Evolutionary conservation across 2,329 filamentous ascomycete species (phyloP), one percentile per base, ranked within the genome.

Genomic region (Cytospora piceicola): DNA sequence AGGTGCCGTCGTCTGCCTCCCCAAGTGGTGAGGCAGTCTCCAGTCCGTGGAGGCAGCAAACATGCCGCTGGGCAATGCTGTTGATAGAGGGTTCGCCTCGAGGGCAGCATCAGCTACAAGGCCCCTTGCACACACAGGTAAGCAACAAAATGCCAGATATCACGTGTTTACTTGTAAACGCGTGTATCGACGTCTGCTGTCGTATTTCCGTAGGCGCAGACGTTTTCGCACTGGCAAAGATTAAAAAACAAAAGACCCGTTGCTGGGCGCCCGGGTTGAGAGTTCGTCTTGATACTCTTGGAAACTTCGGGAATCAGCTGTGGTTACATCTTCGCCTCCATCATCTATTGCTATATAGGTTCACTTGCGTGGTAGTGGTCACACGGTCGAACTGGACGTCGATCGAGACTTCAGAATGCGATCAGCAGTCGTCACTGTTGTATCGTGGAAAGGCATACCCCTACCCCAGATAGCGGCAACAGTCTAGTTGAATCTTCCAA

Each of bases 281-380:
- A 72, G 71, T 68, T 68, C 73, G 71, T 74, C 71, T 73, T 73
- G 73, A 66, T 63, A 70, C 69, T 72, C 68, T 15, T 64, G 67
- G 73, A 74, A 65, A 69, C 58, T 69, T 65, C 66, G 72, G 73
- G 73, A 74, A 74, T 74, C 73, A 74, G 73, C 71, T 73, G 73
- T 70, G 73, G 73, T 72, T 68, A 74, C 72, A 74, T 68, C 17
- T 49, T 49, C 46, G 46, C 46, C 20, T 49, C 6, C 46, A 8
- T 49, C 46, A 12, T 20, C 15, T 49, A n/a, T 49, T 20, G n/a
- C 22, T n/a, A 20, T 17, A 24, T 24, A 15, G 20, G 39, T 42
- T n/a, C n/a, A 20, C 42, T 11, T n/a, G 20, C 7, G 8, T 46
- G 42, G 42, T 22, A 20, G 9, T 15, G 20, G 42, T 22, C 42